These are phyloP conservation scores for Tricholoma furcatifolium DNA, from an alignment of 768 basidiomycete species.

Conservation along the genomic window DNA sequence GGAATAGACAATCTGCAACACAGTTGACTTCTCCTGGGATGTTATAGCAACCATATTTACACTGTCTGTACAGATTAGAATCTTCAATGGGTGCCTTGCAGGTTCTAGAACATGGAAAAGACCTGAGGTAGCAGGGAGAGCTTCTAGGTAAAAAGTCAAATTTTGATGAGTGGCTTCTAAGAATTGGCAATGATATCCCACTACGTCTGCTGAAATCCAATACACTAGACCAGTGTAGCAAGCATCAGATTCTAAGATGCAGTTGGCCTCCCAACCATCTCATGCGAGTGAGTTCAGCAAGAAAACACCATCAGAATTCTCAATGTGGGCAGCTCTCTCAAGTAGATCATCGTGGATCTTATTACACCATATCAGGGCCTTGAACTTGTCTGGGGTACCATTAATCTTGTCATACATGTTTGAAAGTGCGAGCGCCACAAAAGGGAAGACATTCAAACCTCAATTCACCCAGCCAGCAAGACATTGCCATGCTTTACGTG, in stretches of 20 bases:
- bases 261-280: slow-evolving; percentile 9
- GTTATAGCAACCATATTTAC: slow-evolving; percentile 22
- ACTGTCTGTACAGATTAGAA: slow-evolving; percentile 24
- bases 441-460: no score
- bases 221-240: slow-evolving; percentile 21
- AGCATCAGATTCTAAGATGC: slow-evolving; percentile 22
- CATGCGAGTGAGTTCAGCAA: slow-evolving; percentile 20
- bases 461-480: no score
- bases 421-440: no score
- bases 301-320: slow-evolving; percentile 14
- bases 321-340: slow-evolving; percentile 28
- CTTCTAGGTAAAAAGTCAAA: slow-evolving; percentile 26
- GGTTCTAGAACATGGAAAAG: slow-evolving; percentile 1
- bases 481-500: no score
- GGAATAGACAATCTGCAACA: slow-evolving; percentile 22
- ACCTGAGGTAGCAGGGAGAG: slow-evolving; percentile 18
- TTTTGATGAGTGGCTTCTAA: background rate
- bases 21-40: slow-evolving; percentile 16
- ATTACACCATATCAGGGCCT: slow-evolving; percentile 24
- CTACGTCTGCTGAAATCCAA: slow-evolving; percentile 12
- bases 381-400: slow-evolving; percentile 14
- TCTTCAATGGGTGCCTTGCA: background rate
- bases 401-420: slow-evolving; percentile 23
- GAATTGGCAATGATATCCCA: slow-evolving; percentile 13
- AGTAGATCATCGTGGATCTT: slow-evolving; percentile 21